A percentile compares a stretch with the other conserved stretches of the same genome.
Conservation (phyloP, 2,329 filamentous ascomycete species). For the Scedosporium apiospermum region DNA sequence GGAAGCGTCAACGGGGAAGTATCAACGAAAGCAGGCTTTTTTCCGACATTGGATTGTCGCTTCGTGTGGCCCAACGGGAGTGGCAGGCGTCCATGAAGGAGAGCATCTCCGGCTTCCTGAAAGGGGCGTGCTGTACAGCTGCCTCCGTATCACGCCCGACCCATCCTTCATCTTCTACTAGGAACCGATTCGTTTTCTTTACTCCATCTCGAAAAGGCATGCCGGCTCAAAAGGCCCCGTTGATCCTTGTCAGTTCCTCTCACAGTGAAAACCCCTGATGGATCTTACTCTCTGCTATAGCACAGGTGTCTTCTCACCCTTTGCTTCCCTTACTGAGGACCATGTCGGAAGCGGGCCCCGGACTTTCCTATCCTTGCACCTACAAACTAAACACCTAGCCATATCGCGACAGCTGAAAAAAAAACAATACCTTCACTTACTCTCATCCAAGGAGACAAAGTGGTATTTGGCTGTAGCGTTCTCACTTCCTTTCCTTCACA, state of each 20-base stretch:
- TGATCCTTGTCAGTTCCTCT: background rate
- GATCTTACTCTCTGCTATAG: background rate
- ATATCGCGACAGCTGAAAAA: background rate
- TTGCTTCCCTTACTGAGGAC: background rate
- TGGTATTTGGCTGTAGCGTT: too few relatives aligned
- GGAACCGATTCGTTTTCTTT: background rate
- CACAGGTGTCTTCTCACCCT: background rate
- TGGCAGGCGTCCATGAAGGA: too few relatives aligned
- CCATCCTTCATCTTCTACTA: too few relatives aligned
- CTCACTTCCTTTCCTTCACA: too few relatives aligned
- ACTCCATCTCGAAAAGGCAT: background rate
- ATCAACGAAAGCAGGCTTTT: too few relatives aligned
- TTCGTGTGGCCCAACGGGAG: too few relatives aligned
- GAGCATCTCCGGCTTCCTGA: too few relatives aligned
- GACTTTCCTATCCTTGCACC: background rate
- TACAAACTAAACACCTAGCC: background rate
- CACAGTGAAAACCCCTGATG: background rate
- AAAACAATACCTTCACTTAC: background rate
- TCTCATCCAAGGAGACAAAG: too few relatives aligned
- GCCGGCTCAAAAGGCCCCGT: background rate
- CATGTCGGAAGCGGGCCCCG: background rate
- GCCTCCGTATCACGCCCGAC: too few relatives aligned
- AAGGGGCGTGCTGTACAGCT: too few relatives aligned
- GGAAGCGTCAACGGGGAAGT: too few relatives aligned
- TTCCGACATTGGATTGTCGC: too few relatives aligned